phyloP scores from a whole-genome alignment of 2,329 filamentous ascomycete genomes.

The Phaeophleospora eucalypticola region DNA sequence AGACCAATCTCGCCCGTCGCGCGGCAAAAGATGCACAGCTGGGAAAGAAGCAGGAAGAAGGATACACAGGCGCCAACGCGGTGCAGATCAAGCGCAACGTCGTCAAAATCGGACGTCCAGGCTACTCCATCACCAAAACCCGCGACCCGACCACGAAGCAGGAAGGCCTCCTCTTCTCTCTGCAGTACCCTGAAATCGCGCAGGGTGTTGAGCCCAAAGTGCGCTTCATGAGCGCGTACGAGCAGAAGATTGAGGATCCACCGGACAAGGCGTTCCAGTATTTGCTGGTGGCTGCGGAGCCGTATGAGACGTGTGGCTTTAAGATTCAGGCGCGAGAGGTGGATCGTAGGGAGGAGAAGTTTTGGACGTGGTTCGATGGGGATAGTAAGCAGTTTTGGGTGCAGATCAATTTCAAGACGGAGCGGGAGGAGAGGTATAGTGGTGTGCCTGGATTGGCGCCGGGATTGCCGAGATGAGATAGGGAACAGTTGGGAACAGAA shows the following conservation, averaged over 20 bases:
- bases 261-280: slow-evolving; percentile 95
- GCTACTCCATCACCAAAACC: slow-evolving; percentile 97
- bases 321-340: slow-evolving; percentile 93
- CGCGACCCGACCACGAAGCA: slow-evolving; percentile 84
- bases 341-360: slow-evolving; percentile 79
- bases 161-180: slow-evolving; percentile 87
- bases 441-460: slow-evolving; percentile 63
- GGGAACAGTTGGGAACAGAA: not conserved
- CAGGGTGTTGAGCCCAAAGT: slow-evolving; percentile 73
- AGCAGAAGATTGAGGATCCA: slow-evolving; percentile 87
- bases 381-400: slow-evolving; percentile 97
- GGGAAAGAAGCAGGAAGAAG: slow-evolving; percentile 58
- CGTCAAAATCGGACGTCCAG: slow-evolving; percentile 91
- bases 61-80: slow-evolving; percentile 72
- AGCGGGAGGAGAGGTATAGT: slow-evolving; percentile 84
- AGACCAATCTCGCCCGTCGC: slow-evolving; percentile 93
- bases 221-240: slow-evolving; percentile 95
- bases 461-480: slow-evolving; percentile 25
- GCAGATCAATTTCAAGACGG: slow-evolving; percentile 96
- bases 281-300: slow-evolving; percentile 88
- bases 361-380: slow-evolving; percentile 92
- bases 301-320: slow-evolving; percentile 95
- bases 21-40: slow-evolving; percentile 95
- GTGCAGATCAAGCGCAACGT: slow-evolving; percentile 68
- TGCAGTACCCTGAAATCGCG: slow-evolving; percentile 89